phyloP scores from a whole-genome alignment of 75 land plant genomes.

The Gnetum montanum region DNA sequence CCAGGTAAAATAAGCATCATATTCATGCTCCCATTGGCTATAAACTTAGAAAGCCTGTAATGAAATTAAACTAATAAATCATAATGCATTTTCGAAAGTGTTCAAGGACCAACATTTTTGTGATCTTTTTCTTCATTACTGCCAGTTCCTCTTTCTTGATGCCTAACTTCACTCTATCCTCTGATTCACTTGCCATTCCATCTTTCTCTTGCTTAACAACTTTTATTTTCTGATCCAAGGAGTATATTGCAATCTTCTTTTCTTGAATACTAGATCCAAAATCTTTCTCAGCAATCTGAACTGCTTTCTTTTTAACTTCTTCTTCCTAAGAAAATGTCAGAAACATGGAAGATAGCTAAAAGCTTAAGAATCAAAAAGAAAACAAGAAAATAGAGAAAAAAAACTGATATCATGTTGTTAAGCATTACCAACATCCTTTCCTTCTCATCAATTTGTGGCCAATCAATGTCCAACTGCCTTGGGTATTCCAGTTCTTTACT shows the following conservation, averaged over 20 bases:
- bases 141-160: slow-evolving; percentile 68
- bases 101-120: slow-evolving; percentile 45
- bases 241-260: slow-evolving; percentile 32
- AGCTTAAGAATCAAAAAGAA: no score
- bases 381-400: no score
- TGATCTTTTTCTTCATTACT: slow-evolving; percentile 44
- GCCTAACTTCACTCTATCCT: slow-evolving; percentile 59
- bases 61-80: not conserved
- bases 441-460: slow-evolving; percentile 51
- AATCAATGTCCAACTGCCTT: slow-evolving; percentile 33
- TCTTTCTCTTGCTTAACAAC: slow-evolving; percentile 65
- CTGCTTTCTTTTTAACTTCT: slow-evolving; percentile 50
- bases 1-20: slow-evolving; percentile 1
- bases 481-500: slow-evolving; percentile 45
- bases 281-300: slow-evolving; percentile 42
- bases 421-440: slow-evolving; percentile 49
- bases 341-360: no score
- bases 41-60: not conserved
- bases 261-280: slow-evolving; percentile 49
- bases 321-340: slow-evolving; percentile 34
- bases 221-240: slow-evolving; percentile 53
- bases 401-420: no score
- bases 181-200: slow-evolving; percentile 61
- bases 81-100: not conserved
- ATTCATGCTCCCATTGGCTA: no score